Conservation (phyloP, 176 grass and related monocot species). For the Sorghum bicolor region DNA sequence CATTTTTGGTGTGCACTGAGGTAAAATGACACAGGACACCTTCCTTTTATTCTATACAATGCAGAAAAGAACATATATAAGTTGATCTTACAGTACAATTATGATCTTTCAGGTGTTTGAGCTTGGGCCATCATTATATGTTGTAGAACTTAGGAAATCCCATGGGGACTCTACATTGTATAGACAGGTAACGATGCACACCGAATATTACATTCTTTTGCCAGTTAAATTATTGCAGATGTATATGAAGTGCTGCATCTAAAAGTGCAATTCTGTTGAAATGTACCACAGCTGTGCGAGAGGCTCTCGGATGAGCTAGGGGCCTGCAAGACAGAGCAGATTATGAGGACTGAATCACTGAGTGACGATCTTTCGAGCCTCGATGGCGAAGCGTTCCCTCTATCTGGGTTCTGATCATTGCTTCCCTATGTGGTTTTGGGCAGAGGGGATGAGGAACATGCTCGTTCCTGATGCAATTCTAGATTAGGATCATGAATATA, state of each 20-base stretch:
- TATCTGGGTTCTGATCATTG: constrained; percentile 37
- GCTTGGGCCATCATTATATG: constrained; percentile 73
- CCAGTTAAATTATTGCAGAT: neutral
- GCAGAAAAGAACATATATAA: neutral
- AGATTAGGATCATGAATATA: constrained; percentile 32
- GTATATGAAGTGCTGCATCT: neutral
- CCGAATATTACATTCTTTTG: neutral
- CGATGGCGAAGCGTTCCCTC: constrained; percentile 8
- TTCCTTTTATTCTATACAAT: neutral
- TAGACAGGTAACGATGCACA: constrained; percentile 54
- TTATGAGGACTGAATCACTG: constrained; percentile 28
- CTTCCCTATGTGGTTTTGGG: neutral
- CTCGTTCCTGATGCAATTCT: neutral
- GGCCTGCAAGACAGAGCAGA: constrained; percentile 48
- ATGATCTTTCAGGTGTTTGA: constrained; percentile 61
- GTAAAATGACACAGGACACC: constrained; percentile 30
- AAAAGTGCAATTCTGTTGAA: constrained; percentile 4
- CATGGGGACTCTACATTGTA: constrained; percentile 68
- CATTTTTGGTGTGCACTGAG: constrained; percentile 61
- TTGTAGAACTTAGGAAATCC: constrained; percentile 72
- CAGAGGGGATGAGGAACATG: constrained; percentile 8
- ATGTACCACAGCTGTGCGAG: constrained; percentile 56
- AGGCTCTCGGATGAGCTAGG: constrained; percentile 67
- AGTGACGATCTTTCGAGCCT: constrained; percentile 36
- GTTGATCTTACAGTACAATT: constrained; percentile 5